These are phyloP conservation scores for Tephrocybe rancida DNA, from an alignment of 768 basidiomycete species.

Conservation along the genomic window DNA sequence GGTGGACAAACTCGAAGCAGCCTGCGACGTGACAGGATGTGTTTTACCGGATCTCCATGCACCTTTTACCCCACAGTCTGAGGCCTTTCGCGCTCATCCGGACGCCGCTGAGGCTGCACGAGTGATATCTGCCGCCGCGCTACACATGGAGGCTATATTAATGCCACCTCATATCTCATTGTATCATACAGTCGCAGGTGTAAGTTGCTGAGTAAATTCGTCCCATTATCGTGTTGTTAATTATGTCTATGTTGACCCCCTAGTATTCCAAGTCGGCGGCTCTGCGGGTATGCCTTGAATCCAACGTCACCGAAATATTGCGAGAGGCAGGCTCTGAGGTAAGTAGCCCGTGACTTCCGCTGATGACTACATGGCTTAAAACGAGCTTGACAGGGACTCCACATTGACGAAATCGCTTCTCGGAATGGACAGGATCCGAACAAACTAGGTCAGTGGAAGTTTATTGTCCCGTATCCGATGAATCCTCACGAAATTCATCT, in stretches of 20 bases:
- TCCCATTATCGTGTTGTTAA: neutral
- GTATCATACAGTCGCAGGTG: slow-evolving; percentile 10
- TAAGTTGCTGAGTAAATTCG: neutral
- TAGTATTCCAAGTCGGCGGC: slow-evolving; percentile 3
- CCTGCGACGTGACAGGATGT: slow-evolving; percentile 12
- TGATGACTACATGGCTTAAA: slow-evolving; percentile 6
- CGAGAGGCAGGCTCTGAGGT: slow-evolving; percentile 39
- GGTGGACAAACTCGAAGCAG: neutral
- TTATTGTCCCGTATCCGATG: neutral
- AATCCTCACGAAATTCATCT: neutral
- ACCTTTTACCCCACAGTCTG: slow-evolving; percentile 21
- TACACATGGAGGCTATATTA: slow-evolving; percentile 25
- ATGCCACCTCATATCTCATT: slow-evolving; percentile 17
- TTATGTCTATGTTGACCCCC: no score
- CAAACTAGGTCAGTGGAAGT: neutral
- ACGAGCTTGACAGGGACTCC: neutral
- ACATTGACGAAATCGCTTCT: neutral
- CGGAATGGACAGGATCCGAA: neutral
- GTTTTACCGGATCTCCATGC: slow-evolving; percentile 21
- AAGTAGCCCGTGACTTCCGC: neutral
- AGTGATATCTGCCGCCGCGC: slow-evolving; percentile 24
- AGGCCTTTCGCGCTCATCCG: slow-evolving; percentile 20
- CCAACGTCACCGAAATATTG: slow-evolving; percentile 1
- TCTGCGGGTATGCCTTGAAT: neutral
- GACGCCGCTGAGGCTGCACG: slow-evolving; percentile 16